These are phyloP conservation scores for Achlya hypogyna DNA, from an alignment of 352 stramenopile species.

Conservation along the genomic window DNA sequence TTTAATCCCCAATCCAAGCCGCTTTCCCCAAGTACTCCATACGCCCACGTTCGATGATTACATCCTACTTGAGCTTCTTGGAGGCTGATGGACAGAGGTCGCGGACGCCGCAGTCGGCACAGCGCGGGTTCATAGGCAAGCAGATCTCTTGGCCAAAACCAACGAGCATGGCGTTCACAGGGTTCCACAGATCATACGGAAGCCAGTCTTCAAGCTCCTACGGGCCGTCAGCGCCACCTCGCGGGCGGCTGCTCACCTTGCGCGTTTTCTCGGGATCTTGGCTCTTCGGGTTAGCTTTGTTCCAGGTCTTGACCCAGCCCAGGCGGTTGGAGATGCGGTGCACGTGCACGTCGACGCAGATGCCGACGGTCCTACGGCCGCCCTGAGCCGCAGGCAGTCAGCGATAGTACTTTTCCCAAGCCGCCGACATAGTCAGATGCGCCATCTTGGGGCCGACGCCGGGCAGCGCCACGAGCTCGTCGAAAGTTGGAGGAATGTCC, in stretches of 20 bases:
- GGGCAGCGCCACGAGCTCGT: slow-evolving; percentile 83
- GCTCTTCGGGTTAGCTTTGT: slow-evolving; percentile 65
- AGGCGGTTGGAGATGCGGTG: slow-evolving; percentile 95
- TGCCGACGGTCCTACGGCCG: slow-evolving; percentile 71
- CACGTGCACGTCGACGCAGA: slow-evolving; percentile 97
- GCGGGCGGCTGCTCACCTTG: slow-evolving; percentile 24
- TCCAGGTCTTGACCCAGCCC: slow-evolving; percentile 87
- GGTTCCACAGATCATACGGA: slow-evolving; percentile 79
- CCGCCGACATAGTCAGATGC: slow-evolving; percentile 90
- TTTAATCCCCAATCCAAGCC: slow-evolving; percentile 1
- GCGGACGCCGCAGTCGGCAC: slow-evolving; percentile 53
- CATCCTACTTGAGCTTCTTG: slow-evolving; percentile 14
- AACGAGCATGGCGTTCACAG: slow-evolving; percentile 91
- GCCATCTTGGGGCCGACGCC: slow-evolving; percentile 97
- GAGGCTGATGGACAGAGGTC: slow-evolving; percentile 58
- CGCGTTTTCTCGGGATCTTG: slow-evolving; percentile 90
- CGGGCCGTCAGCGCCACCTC: not conserved
- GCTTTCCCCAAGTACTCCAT: not conserved
- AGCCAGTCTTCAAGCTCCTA: slow-evolving; percentile 93
- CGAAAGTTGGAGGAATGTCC: slow-evolving; percentile 88
- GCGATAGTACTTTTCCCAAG: slow-evolving; percentile 71
- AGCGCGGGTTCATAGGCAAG: slow-evolving; percentile 56
- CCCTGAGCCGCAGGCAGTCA: slow-evolving; percentile 12
- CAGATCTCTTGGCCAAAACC: slow-evolving; percentile 94
- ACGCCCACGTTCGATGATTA: too few relatives aligned